These are phyloP conservation scores for Starmerella geochares DNA, from an alignment of 805 yeast genomes.

Conservation along the genomic window DNA sequence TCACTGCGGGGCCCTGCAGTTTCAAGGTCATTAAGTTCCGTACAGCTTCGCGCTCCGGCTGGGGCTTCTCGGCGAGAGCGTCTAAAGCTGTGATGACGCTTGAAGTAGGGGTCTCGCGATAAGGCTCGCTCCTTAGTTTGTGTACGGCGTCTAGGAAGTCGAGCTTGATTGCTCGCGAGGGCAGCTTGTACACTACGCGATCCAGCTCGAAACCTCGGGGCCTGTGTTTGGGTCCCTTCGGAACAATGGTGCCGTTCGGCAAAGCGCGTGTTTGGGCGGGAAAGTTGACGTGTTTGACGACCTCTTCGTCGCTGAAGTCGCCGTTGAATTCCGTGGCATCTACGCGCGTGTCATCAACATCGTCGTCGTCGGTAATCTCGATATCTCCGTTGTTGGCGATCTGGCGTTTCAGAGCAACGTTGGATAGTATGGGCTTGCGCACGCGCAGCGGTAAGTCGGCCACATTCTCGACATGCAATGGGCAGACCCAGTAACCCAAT, in stretches of 20 bases:
- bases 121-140: constrained; percentile 29
- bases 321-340: constrained; percentile 32
- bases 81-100: constrained; percentile 34
- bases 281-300: constrained; percentile 1
- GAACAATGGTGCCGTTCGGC: constrained; percentile 9
- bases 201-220: constrained; percentile 29
- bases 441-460: constrained; percentile 29
- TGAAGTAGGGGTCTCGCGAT: constrained; percentile 30
- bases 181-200: constrained; percentile 50
- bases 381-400: constrained; percentile 47
- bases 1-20: constrained; percentile 31
- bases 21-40: constrained; percentile 33
- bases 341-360: constrained; percentile 34
- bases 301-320: constrained; percentile 25
- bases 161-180: constrained; percentile 56
- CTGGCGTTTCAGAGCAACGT: constrained; percentile 47
- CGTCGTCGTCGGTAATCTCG: constrained; percentile 40
- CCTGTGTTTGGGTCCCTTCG: constrained; percentile 7
- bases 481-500: constrained; percentile 23
- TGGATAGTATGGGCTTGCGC: constrained; percentile 45
- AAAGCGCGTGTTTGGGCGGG: constrained; percentile 9
- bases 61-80: constrained; percentile 26
- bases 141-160: constrained; percentile 56
- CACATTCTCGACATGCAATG: constrained; percentile 18
- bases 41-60: constrained; percentile 28